A percentile compares a stretch with the other conserved stretches of the same genome.
Evolutionary conservation across 1,139 yeast genomes (phyloP).

Genomic region (Dujonia santamariae): DNA sequence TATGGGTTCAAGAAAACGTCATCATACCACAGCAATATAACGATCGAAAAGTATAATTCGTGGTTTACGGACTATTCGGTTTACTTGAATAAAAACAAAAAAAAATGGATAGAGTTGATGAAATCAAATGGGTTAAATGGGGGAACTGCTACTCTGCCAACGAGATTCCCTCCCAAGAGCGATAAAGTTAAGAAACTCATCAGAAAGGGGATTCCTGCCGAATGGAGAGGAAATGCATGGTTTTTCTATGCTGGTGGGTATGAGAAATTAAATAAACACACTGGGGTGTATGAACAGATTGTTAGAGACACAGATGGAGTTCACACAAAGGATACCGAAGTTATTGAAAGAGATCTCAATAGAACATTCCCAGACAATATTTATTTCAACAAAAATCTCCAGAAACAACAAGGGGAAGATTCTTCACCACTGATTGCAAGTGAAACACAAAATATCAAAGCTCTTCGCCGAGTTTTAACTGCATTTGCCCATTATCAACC

Average conservation of each 20-base stretch:
- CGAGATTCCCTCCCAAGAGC: constrained; percentile 77
- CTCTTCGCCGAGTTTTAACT: constrained; percentile 75
- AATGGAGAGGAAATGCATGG: constrained; percentile 98
- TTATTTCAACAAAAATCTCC: constrained; percentile 48
- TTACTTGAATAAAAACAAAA: constrained; percentile 59
- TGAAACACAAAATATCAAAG: constrained; percentile 65
- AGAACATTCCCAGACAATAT: constrained; percentile 93
- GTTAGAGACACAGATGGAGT: constrained; percentile 50
- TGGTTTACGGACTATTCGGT: constrained; percentile 76
- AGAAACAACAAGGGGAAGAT: constrained; percentile 3
- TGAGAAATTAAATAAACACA: constrained; percentile 64
- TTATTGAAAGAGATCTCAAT: constrained; percentile 88
- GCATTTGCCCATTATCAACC: constrained; percentile 89
- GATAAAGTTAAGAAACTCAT: constrained; percentile 80
- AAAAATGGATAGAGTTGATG: constrained; percentile 72
- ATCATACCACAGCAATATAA: constrained; percentile 33
- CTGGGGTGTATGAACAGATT: constrained; percentile 70
- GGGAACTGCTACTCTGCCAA: constrained; percentile 37
- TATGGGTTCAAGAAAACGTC: constrained; percentile 81
- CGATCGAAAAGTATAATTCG: constrained; percentile 56
- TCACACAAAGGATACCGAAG: constrained; percentile 75
- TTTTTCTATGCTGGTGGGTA: constrained; percentile 93
- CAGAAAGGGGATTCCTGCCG: constrained; percentile 92
- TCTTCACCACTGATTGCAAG: not conserved
- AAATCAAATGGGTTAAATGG: constrained; percentile 77